A percentile compares a stretch with the other conserved stretches of the same genome.
phyloP scores from a whole-genome alignment of 75 land plant species.

The Pinus albicaulis region DNA sequence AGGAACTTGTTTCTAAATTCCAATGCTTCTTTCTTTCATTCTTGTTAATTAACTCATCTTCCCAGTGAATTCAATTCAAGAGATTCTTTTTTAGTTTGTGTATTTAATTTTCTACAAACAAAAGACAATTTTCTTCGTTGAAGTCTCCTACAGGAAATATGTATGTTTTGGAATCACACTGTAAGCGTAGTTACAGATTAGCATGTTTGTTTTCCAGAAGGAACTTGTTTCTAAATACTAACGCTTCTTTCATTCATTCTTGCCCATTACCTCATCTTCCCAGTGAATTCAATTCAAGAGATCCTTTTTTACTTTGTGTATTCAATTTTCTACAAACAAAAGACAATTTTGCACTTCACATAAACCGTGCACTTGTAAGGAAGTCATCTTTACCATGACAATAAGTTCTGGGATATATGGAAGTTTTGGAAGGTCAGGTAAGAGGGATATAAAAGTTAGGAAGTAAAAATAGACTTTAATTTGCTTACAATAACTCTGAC shows the following conservation, averaged over 20 bases:
- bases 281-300: neutral
- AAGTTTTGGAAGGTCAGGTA: neutral
- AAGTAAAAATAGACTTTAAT: neutral
- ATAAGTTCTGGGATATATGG: neutral
- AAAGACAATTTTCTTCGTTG: neutral
- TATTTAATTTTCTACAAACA: neutral
- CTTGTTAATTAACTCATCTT: neutral
- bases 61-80: neutral
- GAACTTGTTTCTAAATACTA: neutral
- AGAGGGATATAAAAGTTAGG: neutral
- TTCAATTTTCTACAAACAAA: conserved; percentile 3
- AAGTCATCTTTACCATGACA: neutral
- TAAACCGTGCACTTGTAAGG: neutral
- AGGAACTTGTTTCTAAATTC: neutral
- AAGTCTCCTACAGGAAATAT: no score
- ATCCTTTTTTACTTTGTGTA: neutral
- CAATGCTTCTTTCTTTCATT: no score
- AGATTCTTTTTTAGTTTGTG: neutral
- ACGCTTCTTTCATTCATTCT: no score
- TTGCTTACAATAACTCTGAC: neutral
- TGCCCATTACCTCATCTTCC: neutral
- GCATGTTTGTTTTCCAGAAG: neutral
- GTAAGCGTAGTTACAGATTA: no score
- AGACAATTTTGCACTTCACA: neutral
- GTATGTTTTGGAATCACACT: no score